These are phyloP conservation scores for Neopestalotiopsis clavispora DNA, from an alignment of 2,329 filamentous ascomycete genomes.

Conservation along the genomic window DNA sequence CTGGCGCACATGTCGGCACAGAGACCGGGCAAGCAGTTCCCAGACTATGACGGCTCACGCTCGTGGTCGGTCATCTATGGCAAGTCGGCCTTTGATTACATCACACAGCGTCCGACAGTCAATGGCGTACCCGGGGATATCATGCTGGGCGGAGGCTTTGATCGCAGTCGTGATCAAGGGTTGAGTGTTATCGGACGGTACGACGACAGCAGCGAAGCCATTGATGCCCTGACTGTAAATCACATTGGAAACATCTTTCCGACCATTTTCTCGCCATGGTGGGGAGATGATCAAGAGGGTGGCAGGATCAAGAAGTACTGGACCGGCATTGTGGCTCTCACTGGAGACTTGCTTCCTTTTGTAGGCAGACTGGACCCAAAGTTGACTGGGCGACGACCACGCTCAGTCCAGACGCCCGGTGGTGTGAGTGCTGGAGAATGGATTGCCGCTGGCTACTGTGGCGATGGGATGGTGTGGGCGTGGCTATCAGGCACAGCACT, in stretches of 20 bases:
- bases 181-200: conserved; percentile 51
- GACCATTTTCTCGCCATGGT: conserved; percentile 44
- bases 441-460: conserved; percentile 56
- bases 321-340: conserved; percentile 54
- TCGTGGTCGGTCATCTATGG: conserved; percentile 58
- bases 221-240: conserved; percentile 43
- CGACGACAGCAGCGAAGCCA: conserved; percentile 43
- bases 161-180: conserved; percentile 45
- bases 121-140: conserved; percentile 44
- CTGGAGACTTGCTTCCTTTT: conserved; percentile 54
- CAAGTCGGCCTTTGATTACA: conserved; percentile 52
- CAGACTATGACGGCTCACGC: conserved; percentile 36
- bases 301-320: conserved; percentile 46
- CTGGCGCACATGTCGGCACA: conserved; percentile 58
- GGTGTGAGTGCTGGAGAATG: conserved; percentile 46
- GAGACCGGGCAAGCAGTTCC: conserved; percentile 41
- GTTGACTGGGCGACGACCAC: conserved; percentile 32
- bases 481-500: conserved; percentile 56
- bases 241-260: conserved; percentile 49
- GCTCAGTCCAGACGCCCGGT: not conserved
- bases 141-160: conserved; percentile 60
- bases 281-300: conserved; percentile 34
- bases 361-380: conserved; percentile 48
- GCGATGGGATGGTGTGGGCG: conserved; percentile 59
- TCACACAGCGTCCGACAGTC: conserved; percentile 48